Evolutionary conservation across 2,329 filamentous ascomycete species (phyloP).

Genomic region (Samsoniella hepiali): DNA sequence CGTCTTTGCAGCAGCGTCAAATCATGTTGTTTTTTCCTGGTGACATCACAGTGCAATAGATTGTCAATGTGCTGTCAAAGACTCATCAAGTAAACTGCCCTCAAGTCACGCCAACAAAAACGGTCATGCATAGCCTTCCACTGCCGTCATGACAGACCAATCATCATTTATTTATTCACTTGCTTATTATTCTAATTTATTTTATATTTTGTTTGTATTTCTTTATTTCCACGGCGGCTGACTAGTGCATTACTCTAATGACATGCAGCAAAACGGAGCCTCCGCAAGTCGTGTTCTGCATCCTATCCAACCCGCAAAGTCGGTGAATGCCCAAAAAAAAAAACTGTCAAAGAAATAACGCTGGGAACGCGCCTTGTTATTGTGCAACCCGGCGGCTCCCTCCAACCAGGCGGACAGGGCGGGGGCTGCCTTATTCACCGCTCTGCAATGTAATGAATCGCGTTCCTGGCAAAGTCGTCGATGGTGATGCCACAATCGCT

Average conservation of each 20-base stretch:
- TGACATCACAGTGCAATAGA: too few species aligned
- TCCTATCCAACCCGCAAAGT: not conserved
- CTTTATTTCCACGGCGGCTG: not conserved
- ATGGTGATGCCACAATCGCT: not conserved
- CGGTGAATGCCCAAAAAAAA: not conserved
- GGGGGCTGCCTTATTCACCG: not conserved
- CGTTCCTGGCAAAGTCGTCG: not conserved
- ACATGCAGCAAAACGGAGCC: slow-evolving; percentile 1
- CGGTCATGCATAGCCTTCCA: not conserved
- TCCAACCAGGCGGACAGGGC: too few species aligned
- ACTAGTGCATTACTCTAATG: not conserved
- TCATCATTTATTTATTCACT: not conserved
- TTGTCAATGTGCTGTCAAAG: too few species aligned
- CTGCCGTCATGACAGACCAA: not conserved
- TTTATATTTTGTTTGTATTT: not conserved
- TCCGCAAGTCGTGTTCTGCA: not conserved
- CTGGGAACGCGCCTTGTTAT: not conserved
- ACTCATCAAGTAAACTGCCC: too few species aligned
- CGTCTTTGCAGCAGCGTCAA: not conserved
- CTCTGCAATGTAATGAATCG: not conserved
- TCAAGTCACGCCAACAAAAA: not conserved
- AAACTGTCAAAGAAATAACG: not conserved
- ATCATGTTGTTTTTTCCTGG: not conserved
- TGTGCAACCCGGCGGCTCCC: too few species aligned
- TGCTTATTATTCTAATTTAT: not conserved